phyloP scores from a whole-genome alignment of 352 stramenopile species.

The Saprolegnia diclina region DNA sequence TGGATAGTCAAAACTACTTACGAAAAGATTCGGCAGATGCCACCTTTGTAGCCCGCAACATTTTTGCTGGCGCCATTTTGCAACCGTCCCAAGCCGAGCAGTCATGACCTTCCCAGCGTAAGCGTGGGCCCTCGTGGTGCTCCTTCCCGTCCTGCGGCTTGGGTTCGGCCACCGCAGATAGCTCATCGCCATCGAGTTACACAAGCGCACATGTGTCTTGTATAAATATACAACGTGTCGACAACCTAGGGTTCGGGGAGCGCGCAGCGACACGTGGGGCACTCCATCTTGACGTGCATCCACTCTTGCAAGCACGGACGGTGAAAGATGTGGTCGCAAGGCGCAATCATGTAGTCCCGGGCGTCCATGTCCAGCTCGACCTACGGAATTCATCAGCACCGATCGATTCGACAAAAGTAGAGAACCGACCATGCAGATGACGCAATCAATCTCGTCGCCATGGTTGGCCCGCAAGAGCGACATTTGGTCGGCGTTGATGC shows the following conservation, averaged over 20 bases:
- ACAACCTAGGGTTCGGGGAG: constrained; percentile 71
- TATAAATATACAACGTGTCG: not conserved
- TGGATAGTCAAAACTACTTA: no score
- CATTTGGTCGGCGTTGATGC: constrained; percentile 61
- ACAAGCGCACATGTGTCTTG: no score
- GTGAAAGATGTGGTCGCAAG: constrained; percentile 97
- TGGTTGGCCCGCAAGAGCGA: constrained; percentile 49
- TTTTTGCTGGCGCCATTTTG: no score
- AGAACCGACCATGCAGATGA: constrained; percentile 66
- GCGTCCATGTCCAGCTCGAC: constrained; percentile 66
- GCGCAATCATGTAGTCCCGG: constrained; percentile 93
- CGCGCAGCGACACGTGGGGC: constrained; percentile 89
- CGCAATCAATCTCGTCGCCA: constrained; percentile 72
- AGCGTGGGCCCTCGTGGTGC: no score
- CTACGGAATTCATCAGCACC: not conserved
- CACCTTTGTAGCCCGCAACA: no score
- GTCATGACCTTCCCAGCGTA: no score
- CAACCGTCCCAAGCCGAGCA: no score
- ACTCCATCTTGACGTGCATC: constrained; percentile 98
- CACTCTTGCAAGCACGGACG: constrained; percentile 91
- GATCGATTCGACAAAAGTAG: not conserved
- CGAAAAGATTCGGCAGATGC: no score
- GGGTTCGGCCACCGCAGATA: no score
- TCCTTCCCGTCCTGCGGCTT: no score
- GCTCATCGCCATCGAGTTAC: no score